A percentile compares a stretch with the other conserved stretches of the same genome.
phyloP scores from a whole-genome alignment of 148 eudicot species.

The Selenicereus undatus region DNA sequence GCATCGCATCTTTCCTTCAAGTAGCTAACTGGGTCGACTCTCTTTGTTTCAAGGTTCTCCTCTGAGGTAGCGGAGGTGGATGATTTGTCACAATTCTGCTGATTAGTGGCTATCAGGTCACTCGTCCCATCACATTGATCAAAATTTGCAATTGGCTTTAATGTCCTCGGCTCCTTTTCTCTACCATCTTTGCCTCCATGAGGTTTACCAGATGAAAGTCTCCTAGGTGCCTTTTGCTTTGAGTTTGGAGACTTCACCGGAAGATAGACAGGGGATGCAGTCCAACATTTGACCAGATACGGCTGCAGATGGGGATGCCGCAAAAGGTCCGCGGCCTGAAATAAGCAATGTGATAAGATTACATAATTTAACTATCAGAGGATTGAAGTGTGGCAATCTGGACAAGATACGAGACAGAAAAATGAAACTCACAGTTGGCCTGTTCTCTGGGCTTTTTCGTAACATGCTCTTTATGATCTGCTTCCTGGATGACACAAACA shows the following conservation, averaged over 20 bases:
- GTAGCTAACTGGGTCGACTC: conserved; percentile 81
- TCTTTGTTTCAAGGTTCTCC: conserved; percentile 70
- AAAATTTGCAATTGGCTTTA: conserved; percentile 30
- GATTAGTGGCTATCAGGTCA: conserved; percentile 26
- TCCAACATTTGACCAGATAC: conserved; percentile 60
- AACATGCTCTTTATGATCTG: conserved; percentile 94
- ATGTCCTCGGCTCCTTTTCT: conserved; percentile 35
- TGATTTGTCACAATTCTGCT: conserved; percentile 32
- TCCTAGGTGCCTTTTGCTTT: conserved; percentile 53
- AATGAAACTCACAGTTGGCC: conserved; percentile 78
- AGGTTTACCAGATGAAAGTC: conserved; percentile 47
- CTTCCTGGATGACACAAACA: conserved; percentile 46
- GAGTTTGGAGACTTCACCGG: conserved; percentile 72
- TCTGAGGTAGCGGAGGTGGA: conserved; percentile 35
- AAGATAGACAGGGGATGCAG: conserved; percentile 69
- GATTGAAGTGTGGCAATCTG: conserved; percentile 1
- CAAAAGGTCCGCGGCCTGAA: conserved; percentile 82
- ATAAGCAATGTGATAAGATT: neutral
- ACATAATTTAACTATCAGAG: conserved; percentile 19
- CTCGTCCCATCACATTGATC: conserved; percentile 30
- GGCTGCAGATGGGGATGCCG: conserved; percentile 88
- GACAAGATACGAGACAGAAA: neutral
- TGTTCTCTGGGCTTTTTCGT: conserved; percentile 84
- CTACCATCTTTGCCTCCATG: conserved; percentile 37
- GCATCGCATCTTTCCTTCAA: conserved; percentile 45